phyloP scores from a whole-genome alignment of 2,329 filamentous ascomycete genomes.

The Pleochaeta shiraiana region DNA sequence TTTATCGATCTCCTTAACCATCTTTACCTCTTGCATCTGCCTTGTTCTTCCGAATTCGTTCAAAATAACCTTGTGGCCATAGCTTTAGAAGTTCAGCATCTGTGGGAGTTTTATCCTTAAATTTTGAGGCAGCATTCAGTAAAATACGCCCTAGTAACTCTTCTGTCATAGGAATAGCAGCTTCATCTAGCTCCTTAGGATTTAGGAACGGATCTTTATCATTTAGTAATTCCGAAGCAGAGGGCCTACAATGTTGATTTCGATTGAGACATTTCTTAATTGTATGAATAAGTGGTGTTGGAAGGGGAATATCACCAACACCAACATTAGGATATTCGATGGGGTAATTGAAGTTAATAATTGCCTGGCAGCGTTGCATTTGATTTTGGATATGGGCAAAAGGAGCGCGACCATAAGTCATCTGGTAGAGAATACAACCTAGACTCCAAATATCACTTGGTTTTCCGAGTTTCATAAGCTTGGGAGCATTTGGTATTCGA shows the following conservation, averaged over 20 bases:
- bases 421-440: slow-evolving; percentile 92
- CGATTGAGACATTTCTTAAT: slow-evolving; percentile 40
- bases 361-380: slow-evolving; percentile 68
- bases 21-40: no score
- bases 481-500: slow-evolving; percentile 26
- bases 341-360: slow-evolving; percentile 53
- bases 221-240: slow-evolving; percentile 37
- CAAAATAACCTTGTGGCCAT: slow-evolving; percentile 41
- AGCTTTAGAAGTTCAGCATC: slow-evolving; percentile 31
- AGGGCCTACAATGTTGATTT: slow-evolving; percentile 38
- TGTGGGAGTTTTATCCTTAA: slow-evolving; percentile 33
- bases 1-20: no score
- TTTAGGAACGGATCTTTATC: slow-evolving; percentile 40
- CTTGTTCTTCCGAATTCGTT: slow-evolving; percentile 24
- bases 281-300: slow-evolving; percentile 34
- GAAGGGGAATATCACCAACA: slow-evolving; percentile 40
- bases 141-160: slow-evolving; percentile 39
- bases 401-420: slow-evolving; percentile 92
- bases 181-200: slow-evolving; percentile 31
- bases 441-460: slow-evolving; percentile 92
- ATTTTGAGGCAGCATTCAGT: slow-evolving; percentile 37
- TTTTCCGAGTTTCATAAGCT: slow-evolving; percentile 89
- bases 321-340: slow-evolving; percentile 53
- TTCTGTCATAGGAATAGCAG: slow-evolving; percentile 36
- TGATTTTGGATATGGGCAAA: slow-evolving; percentile 83